phyloP scores from a whole-genome alignment of 148 eudicot species.

The Rhododendron henanense region DNA sequence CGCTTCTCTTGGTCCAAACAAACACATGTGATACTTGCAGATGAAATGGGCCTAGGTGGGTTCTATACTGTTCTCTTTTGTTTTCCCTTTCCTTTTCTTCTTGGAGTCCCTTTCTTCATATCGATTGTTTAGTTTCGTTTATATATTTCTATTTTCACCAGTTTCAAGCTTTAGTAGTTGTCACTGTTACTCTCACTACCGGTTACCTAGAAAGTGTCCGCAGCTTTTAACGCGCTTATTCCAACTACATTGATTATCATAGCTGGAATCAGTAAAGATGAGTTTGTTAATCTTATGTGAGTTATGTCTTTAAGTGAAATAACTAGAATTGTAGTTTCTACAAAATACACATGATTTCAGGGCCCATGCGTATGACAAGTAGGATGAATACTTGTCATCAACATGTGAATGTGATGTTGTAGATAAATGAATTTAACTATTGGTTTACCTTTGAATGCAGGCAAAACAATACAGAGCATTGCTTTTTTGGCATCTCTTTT shows the following conservation, averaged over 20 bases:
- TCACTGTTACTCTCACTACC: background rate
- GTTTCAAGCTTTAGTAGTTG: background rate
- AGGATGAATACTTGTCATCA: background rate
- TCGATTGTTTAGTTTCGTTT: background rate
- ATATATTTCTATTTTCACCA: background rate
- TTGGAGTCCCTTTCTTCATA: background rate
- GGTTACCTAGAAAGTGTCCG: background rate
- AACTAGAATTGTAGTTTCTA: background rate
- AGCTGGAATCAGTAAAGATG: background rate
- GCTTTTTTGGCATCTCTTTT: constrained; percentile 86
- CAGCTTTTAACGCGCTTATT: background rate
- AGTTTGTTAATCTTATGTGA: background rate
- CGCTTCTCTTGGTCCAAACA: constrained; percentile 94
- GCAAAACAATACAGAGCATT: constrained; percentile 97
- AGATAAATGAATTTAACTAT: background rate
- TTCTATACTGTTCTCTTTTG: background rate
- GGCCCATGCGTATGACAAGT: background rate
- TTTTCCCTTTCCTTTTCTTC: background rate
- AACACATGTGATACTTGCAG: constrained; percentile 98
- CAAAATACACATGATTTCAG: background rate
- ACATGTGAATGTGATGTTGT: background rate
- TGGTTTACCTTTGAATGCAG: constrained; percentile 39
- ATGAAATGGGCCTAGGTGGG: constrained; percentile 99
- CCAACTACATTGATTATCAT: background rate
- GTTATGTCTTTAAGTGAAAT: background rate